Base-by-base conservation (phyloP, 352 stramenopile genomes). In the Achlya hypogyna region DNA sequence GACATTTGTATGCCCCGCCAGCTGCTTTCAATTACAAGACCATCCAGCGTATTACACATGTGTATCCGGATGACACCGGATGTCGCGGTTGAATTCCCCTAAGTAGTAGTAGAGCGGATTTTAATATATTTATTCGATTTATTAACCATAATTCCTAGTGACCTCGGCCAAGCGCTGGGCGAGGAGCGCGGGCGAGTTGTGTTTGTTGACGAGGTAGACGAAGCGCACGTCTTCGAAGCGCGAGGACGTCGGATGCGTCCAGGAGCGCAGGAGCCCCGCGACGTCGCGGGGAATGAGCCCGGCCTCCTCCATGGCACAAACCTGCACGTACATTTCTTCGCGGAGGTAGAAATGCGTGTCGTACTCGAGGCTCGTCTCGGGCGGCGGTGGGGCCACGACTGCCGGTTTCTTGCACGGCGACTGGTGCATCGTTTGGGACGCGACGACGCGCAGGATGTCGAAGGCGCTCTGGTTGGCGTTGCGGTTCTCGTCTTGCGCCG, bases 151-250 rank as follows among this genome's bases (percentile, higher is more conserved):
- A 49, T 67, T 67, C 20, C 42, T 58, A 4, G 60, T 60, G 32
- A 67, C 20, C 43, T 67, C 60, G 34, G 38, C 42, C 54, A 93
- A 70, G 22, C 84, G 82, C 71, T 86, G 86, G 29, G 85, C 90
- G 51, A 93, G 82, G 53, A 89, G 81, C 18, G 81, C 76, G 20
- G 81, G 79, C 60, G 83, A 75, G 43, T 87, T 66, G 45, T 92
- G 82, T 59, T 91, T 91, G 70, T 93, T 93, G n/a, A 93, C 83
- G 18, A 92, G 69, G 71, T 93, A 93, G 23, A 93, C 85, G 52
- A 93, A 93, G 62, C 91, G 91, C 68, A 93, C 79, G 69, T 93
- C 85, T 76, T 91, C 82, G 47, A 93, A 93, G 51, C 75, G 71
- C 51, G 91, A 78, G 12, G 85, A 91, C 32, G 85, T 91, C 68